Percentiles rank a stretch among this genome's conserved stretches.
These are phyloP conservation scores for Didymella arachidicola DNA, from an alignment of 2,329 filamentous ascomycete genomes.

Conservation along the genomic window DNA sequence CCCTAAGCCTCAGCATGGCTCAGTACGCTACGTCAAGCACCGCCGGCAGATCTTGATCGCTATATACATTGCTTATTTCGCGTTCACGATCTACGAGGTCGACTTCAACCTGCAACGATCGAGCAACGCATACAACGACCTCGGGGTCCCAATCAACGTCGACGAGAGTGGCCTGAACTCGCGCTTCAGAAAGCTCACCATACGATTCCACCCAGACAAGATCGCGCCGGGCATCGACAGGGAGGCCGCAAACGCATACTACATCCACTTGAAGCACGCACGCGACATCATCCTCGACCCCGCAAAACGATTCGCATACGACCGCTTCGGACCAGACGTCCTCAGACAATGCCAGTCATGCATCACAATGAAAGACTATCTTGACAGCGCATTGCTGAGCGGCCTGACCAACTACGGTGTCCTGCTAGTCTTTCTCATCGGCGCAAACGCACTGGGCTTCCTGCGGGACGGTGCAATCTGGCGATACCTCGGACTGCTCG, in stretches of 20 bases:
- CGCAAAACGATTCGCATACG: slow-evolving; percentile 79
- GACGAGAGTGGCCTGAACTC: slow-evolving; percentile 81
- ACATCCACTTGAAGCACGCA: slow-evolving; percentile 83
- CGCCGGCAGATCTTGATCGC: slow-evolving; percentile 82
- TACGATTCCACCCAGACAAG: slow-evolving; percentile 86
- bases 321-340: slow-evolving; percentile 77
- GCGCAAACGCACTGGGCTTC: slow-evolving; percentile 47
- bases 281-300: slow-evolving; percentile 89
- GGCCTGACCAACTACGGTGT: slow-evolving; percentile 38
- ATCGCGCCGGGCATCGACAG: slow-evolving; percentile 47
- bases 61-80: slow-evolving; percentile 83
- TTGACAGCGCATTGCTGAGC: slow-evolving; percentile 67
- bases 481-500: slow-evolving; percentile 61
- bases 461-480: slow-evolving; percentile 51
- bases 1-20: slow-evolving; percentile 73
- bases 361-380: slow-evolving; percentile 74
- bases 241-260: slow-evolving; percentile 60
- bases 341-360: slow-evolving; percentile 62
- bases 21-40: slow-evolving; percentile 74
- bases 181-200: slow-evolving; percentile 74
- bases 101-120: slow-evolving; percentile 77
- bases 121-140: slow-evolving; percentile 79
- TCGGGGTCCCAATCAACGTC: slow-evolving; percentile 73
- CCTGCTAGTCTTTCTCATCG: slow-evolving; percentile 39
- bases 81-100: slow-evolving; percentile 92